Conservation (phyloP, 202 grass and related monocot species). For the Hordeum pubiflorum region DNA sequence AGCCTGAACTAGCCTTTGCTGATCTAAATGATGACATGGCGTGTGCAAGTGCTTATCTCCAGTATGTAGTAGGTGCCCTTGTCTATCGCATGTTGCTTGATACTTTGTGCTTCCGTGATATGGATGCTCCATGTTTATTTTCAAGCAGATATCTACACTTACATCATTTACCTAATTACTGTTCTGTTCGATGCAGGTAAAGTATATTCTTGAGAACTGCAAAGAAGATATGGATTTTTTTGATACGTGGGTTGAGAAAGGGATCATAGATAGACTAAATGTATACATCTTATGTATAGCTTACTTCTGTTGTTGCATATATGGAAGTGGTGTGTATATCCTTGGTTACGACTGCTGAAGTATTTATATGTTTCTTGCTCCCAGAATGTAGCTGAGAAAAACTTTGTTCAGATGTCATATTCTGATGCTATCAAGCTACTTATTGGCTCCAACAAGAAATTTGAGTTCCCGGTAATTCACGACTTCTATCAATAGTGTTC, state of each 20-base stretch:
- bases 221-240: constrained; percentile 99
- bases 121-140: neutral
- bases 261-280: constrained; percentile 81
- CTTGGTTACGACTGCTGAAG: constrained; percentile 26
- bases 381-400: constrained; percentile 85
- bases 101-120: neutral
- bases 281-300: constrained; percentile 34
- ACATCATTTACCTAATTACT: constrained; percentile 10
- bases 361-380: constrained; percentile 22
- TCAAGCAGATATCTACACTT: neutral
- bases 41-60: constrained; percentile 99
- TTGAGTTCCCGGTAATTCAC: constrained; percentile 82
- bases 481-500: neutral
- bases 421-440: constrained; percentile 87
- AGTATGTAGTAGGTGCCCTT: constrained; percentile 98
- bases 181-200: constrained; percentile 55
- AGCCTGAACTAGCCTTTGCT: constrained; percentile 96
- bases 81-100: constrained; percentile 24
- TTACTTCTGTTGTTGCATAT: constrained; percentile 25
- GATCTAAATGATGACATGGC: constrained; percentile 99
- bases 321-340: neutral
- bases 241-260: constrained; percentile 95
- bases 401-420: constrained; percentile 87
- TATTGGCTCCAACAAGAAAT: constrained; percentile 77
- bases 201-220: constrained; percentile 87